Base-by-base conservation (phyloP, 2,329 filamentous ascomycete genomes). In the Neonectria magnoliae region DNA sequence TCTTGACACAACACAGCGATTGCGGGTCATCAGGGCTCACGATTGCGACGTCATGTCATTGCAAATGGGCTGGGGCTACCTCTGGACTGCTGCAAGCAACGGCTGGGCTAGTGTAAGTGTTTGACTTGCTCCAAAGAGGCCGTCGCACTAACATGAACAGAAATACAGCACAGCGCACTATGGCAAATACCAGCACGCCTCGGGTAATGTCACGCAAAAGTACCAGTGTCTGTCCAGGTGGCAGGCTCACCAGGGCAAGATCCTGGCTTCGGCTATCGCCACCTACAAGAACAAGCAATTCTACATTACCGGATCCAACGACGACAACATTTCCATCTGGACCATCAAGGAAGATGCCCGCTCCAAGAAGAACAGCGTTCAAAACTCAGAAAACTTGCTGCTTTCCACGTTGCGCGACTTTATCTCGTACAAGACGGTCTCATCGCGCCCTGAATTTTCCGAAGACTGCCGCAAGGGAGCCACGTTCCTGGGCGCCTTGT, bases 271-370 rank as follows among this genome's bases (percentile, higher is more conserved):
- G 0, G 91, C 93, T 0, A 87, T 91, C 18, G 91, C 91, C 1
- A 88, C 83, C 1, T 88, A 91, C 76, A 87, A 91, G 31, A 87
- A 88, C 54, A 88, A 92, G 63, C 88, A 91, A n/a, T 88, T 96
- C n/a, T 96, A 93, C 76, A 93, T 97, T 55, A 98, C 95, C 0
- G 96, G 96, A 9, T 94, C 93, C 52, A 99, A 97, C 73, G 96
- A 99, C 78, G 91, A 94, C 75, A 91, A 90, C 0, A 88, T 99
- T 27, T 92, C 93, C 8, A 88, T 98, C 20, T 99, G 96, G 96
- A 89, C 95, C 69, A 85, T 97, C 56, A 80, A 83, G 3, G 81
- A 82, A 57, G 73, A 74, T 2, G 70, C 72, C 2, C 73, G 71
- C 18, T 58, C 70, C 3, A 72, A 71, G 14, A 81, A 81, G 62